phyloP scores from a whole-genome alignment of 169 alveolate genomes.

The Babesia ovis region DNA sequence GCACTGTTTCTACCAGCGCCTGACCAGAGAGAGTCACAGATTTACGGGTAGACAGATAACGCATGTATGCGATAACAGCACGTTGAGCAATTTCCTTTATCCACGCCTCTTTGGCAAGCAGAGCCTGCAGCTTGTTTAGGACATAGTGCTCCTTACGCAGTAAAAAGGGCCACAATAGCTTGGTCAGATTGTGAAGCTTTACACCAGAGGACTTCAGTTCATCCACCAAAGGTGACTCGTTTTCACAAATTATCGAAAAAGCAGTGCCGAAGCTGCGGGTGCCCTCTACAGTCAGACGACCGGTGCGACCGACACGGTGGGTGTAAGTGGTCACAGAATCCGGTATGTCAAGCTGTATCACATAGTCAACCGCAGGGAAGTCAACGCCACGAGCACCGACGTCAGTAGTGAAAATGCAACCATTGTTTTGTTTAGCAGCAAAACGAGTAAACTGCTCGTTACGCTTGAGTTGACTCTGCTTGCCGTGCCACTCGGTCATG shows the following conservation, averaged over 20 bases:
- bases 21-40: slow-evolving; percentile 24
- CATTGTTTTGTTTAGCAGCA: slow-evolving; percentile 65
- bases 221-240: slow-evolving; percentile 58
- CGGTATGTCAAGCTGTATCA: slow-evolving; percentile 94
- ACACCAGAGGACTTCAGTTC: slow-evolving; percentile 44
- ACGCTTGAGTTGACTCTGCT: slow-evolving; percentile 83
- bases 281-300: slow-evolving; percentile 90
- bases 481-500: slow-evolving; percentile 90
- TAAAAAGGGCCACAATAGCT: slow-evolving; percentile 44
- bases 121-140: slow-evolving; percentile 48
- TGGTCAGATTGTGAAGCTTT: slow-evolving; percentile 48
- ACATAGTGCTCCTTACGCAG: slow-evolving; percentile 43
- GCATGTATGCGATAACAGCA: slow-evolving; percentile 55
- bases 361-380: slow-evolving; percentile 95
- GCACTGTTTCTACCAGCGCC: slow-evolving; percentile 34
- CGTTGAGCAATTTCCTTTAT: slow-evolving; percentile 69
- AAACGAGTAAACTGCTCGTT: slow-evolving; percentile 61
- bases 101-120: slow-evolving; percentile 65
- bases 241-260: slow-evolving; percentile 68
- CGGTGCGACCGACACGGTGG: slow-evolving; percentile 98
- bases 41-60: slow-evolving; percentile 53
- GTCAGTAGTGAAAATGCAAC: slow-evolving; percentile 88
- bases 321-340: slow-evolving; percentile 92
- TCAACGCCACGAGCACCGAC: slow-evolving; percentile 97
- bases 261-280: slow-evolving; percentile 79